A percentile compares a stretch with the other conserved stretches of the same genome.
Conservation (phyloP, 108 stramenopile species). For the Schizochytrium sp. region DNA sequence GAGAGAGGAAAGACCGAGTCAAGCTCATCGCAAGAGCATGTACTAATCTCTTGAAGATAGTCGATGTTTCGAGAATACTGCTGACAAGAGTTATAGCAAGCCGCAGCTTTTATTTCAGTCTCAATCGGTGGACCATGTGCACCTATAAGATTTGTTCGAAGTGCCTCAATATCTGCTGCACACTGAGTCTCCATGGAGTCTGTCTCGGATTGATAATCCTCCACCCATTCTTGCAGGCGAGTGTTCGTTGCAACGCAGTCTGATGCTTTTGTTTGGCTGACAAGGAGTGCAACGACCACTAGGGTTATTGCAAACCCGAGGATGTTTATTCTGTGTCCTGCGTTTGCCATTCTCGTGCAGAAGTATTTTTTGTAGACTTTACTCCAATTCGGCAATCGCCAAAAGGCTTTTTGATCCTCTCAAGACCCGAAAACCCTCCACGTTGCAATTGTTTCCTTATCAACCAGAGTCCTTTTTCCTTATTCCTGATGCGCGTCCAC, state of each 20-base stretch:
- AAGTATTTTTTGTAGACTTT: too few species aligned
- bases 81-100: slow-evolving; percentile 51
- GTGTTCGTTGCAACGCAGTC: slow-evolving; percentile 1
- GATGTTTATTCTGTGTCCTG: too few species aligned
- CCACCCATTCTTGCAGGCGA: slow-evolving; percentile 23
- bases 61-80: slow-evolving; percentile 56
- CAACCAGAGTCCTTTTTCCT: too few species aligned
- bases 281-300: too few species aligned
- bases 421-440: too few species aligned
- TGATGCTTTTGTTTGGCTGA: too few species aligned
- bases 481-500: too few species aligned
- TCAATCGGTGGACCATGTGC: slow-evolving; percentile 37
- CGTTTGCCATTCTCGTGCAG: too few species aligned
- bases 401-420: too few species aligned
- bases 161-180: background rate
- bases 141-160: slow-evolving; percentile 22
- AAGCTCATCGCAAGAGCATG: slow-evolving; percentile 37
- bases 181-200: slow-evolving; percentile 35
- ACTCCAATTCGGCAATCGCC: too few species aligned
- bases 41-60: slow-evolving; percentile 30
- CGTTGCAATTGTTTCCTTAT: too few species aligned
- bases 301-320: too few species aligned
- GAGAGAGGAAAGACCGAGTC: slow-evolving; percentile 55
- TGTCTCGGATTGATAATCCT: slow-evolving; percentile 36
- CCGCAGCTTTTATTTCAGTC: slow-evolving; percentile 47